A percentile compares a stretch with the other conserved stretches of the same genome.
phyloP scores from a whole-genome alignment of 345 rosid species.

The Aquilaria yunnanensis region DNA sequence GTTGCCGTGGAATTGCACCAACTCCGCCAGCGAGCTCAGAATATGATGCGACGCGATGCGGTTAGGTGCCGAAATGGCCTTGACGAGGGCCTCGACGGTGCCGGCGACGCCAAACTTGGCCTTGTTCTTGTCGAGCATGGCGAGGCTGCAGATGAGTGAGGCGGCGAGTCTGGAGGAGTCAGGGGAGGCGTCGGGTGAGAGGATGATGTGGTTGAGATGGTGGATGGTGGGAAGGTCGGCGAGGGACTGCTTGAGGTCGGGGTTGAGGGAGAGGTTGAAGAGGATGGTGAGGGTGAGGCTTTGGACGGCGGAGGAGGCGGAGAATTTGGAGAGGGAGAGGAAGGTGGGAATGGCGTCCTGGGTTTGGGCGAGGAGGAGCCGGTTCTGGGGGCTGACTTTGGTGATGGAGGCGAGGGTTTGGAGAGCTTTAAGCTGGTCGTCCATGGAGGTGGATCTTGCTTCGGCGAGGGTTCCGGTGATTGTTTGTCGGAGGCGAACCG shows the following conservation, averaged over 20 bases:
- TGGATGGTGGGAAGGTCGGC: conserved; percentile 40
- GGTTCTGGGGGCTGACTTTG: conserved; percentile 35
- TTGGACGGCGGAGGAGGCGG: conserved; percentile 24
- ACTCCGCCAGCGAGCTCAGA: conserved; percentile 47
- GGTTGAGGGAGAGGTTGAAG: conserved; percentile 58
- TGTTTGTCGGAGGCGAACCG: conserved; percentile 26
- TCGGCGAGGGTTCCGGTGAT: conserved; percentile 23
- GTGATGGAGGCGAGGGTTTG: conserved; percentile 39
- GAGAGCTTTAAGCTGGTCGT: conserved; percentile 36
- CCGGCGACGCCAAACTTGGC: conserved; percentile 62
- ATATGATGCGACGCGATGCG: conserved; percentile 33
- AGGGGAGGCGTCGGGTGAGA: conserved; percentile 19
- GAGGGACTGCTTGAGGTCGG: conserved; percentile 37
- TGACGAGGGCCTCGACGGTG: conserved; percentile 32
- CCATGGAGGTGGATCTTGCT: conserved; percentile 26
- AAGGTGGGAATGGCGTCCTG: conserved; percentile 33
- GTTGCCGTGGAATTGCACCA: conserved; percentile 61
- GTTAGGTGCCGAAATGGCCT: conserved; percentile 20
- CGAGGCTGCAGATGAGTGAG: conserved; percentile 53
- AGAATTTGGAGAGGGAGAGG: conserved; percentile 28
- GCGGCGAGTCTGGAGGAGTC: conserved; percentile 32
- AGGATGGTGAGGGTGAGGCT: conserved; percentile 38
- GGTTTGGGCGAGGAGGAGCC: conserved; percentile 35
- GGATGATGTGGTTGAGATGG: conserved; percentile 38
- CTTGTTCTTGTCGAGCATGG: conserved; percentile 65